Evolutionary conservation across 352 stramenopile species (phyloP), one percentile per base, ranked within the genome.

Genomic region (Phytophthora macrochlamydospora): DNA sequence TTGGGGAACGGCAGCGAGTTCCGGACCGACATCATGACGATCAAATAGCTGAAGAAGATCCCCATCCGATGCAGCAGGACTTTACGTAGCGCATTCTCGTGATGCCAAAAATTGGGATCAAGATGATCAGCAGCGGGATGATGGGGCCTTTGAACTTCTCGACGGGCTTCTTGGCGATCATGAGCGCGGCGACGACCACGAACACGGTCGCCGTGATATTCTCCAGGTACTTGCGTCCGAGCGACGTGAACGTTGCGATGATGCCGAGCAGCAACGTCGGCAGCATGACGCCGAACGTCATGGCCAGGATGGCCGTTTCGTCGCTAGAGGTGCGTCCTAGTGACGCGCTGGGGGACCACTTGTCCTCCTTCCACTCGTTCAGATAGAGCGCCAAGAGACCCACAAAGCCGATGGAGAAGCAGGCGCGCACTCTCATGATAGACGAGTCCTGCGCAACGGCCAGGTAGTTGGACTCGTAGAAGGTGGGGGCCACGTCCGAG

Each of bases 31-130:
- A 77, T 68, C 78, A 90, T 89, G 51, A 87, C 69, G 50, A 88
- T 67, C 33, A 92, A 65, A 59, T 92, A 92, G 31, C 51, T 61
- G 40, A 93, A 78, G 59, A 93, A 89, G 59, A 92, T 87, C 75
- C 59, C 83, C 83, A 92, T 3, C 83, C 85, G 44, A 93, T 85
- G 48, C 66, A 68, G 51, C 83, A 92, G 54, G 79, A 89, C 62
- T 88, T 87, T 29, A 91, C 70, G 51, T 88, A 93, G 31, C 85
- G 81, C 85, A 93, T 93, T 50, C 85, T 62, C 31, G 85, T 93
- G 65, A 93, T 93, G n/a, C 85, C 85, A 49, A 91, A 93, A 61
- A 93, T 89, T 35, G 85, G 85, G 24, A 93, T 91, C n/a, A 93
- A 57, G 31, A 93, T 57, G 51, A 93, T 89, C n/a, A 93, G 67